phyloP scores from a whole-genome alignment of 2,329 filamentous ascomycete species.

The Ophiosphaerella korrae region DNA sequence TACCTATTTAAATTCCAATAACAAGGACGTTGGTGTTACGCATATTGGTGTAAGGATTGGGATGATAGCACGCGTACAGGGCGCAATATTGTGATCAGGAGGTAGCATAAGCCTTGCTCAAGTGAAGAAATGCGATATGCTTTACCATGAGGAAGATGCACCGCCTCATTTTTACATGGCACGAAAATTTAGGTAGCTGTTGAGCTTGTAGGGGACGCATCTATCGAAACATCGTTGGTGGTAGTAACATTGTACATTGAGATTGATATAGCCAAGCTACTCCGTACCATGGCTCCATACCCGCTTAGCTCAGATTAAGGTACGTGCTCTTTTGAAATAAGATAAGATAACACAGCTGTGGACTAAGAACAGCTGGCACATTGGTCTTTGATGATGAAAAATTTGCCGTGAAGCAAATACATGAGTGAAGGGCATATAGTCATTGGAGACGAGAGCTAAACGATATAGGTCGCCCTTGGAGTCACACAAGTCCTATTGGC shows the following conservation, averaged over 20 bases:
- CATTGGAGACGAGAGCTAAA: background rate
- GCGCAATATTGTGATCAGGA: background rate
- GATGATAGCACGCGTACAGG: slow-evolving; percentile 1
- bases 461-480: background rate
- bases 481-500: background rate
- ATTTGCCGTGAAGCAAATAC: no score
- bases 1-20: no score
- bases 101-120: background rate
- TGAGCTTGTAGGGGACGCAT: slow-evolving; percentile 7
- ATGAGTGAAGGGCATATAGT: no score
- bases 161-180: background rate
- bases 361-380: no score
- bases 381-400: no score
- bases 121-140: background rate
- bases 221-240: background rate
- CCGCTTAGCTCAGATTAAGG: no score
- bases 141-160: background rate
- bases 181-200: background rate
- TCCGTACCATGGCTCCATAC: no score
- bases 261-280: no score
- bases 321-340: no score
- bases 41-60: background rate
- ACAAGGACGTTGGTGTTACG: background rate
- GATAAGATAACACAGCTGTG: no score
- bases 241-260: no score